Evolutionary conservation across 768 basidiomycete genomes (phyloP), one percentile per base, ranked within the genome.

Genomic region (Serendipita sp.): DNA sequence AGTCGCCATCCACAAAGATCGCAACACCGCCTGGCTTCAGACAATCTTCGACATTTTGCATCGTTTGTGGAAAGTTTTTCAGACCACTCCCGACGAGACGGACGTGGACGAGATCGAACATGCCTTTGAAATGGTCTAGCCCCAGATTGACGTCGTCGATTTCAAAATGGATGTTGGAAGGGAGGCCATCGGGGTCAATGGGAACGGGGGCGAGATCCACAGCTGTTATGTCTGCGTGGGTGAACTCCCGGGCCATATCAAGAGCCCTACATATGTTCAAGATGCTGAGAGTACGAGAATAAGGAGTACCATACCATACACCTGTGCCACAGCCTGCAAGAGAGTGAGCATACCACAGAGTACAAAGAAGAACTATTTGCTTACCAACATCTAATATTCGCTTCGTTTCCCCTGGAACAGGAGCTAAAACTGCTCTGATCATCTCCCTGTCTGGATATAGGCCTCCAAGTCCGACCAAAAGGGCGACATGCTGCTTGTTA

Each of bases 401-500:
- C 24, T 58, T 58, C n/a, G 53, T 58, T 28, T 58, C 22, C 9
- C 53, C 53, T 3, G 22, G 24, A 11, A 14, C 53, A 11, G 53
- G 53, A 20, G 53, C 24, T 31, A 58, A 24, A 33, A 58, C 17
- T 20, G 53, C 53, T 22, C 24, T 22, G 31, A 58, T 24, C n/a
- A 17, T 31, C 9, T 58, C 53, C 24, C 9, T n/a, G 17, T 22
- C 53, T 4, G 53, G 53, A 31, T 58, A 58, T 24, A 58, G 24
- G 13, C 31, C 53, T 11, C 53, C 53, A 11, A 58, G 31, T 7
- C 22, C n/a, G 9, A 58, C 17, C 17, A 58, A 22, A n/a, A 58
- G 53, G 28, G 53, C 53, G 17, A 58, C 53, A 58, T 58, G 53
- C 28, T 58, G 53, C 31, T 58, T 58, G 28, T 58, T 58, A 7